Conservation (phyloP, 768 basidiomycete genomes). For the Hirschioporus abietinus region DNA sequence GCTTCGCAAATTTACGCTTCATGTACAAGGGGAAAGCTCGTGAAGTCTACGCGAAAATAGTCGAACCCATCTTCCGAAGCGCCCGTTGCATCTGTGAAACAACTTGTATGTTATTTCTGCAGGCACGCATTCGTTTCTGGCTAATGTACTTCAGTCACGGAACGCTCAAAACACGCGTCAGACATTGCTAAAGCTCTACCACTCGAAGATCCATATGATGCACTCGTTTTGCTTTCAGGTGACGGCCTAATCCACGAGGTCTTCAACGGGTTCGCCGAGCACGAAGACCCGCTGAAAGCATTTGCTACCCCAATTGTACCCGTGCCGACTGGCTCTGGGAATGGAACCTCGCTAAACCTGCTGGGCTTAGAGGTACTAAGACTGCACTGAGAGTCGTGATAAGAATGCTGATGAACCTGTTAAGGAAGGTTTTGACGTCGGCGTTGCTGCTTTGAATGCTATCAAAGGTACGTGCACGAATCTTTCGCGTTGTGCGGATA, state of each 20-base stretch:
- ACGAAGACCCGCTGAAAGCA: constrained; percentile 52
- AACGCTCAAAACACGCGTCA: constrained; percentile 54
- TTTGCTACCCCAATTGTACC: constrained; percentile 68
- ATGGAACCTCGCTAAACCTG: constrained; percentile 69
- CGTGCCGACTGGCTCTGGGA: constrained; percentile 80
- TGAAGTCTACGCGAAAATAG: constrained; percentile 45
- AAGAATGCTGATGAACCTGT: constrained; percentile 4
- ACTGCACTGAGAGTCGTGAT: constrained; percentile 2
- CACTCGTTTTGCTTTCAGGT: constrained; percentile 70
- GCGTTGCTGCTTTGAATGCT: constrained; percentile 66
- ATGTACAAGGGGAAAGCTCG: constrained; percentile 53
- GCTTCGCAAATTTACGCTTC: not conserved
- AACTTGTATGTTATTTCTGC: constrained; percentile 41
- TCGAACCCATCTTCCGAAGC: constrained; percentile 68
- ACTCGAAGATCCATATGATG: constrained; percentile 53
- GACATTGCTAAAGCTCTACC: constrained; percentile 54
- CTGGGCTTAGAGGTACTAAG: constrained; percentile 55
- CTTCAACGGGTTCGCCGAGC: constrained; percentile 74
- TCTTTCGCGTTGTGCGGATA: not conserved
- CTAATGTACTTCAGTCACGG: constrained; percentile 45
- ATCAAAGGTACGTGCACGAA: constrained; percentile 57
- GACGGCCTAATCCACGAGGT: constrained; percentile 84
- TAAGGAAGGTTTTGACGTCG: constrained; percentile 67
- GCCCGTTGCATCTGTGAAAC: constrained; percentile 61
- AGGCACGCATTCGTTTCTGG: not conserved